phyloP scores from a whole-genome alignment of 257 asterid genomes.

The Nicotiana undulata region DNA sequence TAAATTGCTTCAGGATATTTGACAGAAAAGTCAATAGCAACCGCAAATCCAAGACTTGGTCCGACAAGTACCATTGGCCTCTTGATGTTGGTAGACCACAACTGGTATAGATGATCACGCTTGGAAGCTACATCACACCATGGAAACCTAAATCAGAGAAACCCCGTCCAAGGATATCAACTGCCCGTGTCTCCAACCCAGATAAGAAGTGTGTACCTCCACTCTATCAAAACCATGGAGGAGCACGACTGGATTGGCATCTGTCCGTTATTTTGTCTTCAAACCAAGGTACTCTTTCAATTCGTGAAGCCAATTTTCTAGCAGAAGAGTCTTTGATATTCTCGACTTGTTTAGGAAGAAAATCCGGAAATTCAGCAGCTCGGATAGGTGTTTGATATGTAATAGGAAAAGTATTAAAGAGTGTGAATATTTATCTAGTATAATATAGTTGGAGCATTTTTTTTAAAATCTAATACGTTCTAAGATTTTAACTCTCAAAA shows the following conservation, averaged over 20 bases:
- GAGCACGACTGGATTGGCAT: slow-evolving; percentile 61
- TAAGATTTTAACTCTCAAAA: too few species aligned
- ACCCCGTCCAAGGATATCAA: slow-evolving; percentile 95
- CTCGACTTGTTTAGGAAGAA: too few species aligned
- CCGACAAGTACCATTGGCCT: slow-evolving; percentile 88
- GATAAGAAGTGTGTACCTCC: slow-evolving; percentile 66
- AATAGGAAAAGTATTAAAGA: too few species aligned
- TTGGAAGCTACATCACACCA: slow-evolving; percentile 72
- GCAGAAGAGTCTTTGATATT: slow-evolving; percentile 60
- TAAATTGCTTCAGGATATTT: slow-evolving; percentile 80
- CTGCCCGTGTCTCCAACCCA: too few species aligned
- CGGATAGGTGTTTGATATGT: too few species aligned
- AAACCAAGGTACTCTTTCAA: slow-evolving; percentile 57
- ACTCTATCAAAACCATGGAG: slow-evolving; percentile 83
- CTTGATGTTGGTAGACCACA: slow-evolving; percentile 66
- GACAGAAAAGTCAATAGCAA: too few species aligned
- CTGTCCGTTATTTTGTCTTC: slow-evolving; percentile 33
- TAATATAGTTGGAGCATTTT: too few species aligned
- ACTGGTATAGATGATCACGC: slow-evolving; percentile 52
- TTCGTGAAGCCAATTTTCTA: slow-evolving; percentile 68
- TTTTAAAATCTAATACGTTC: too few species aligned
- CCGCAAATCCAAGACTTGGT: slow-evolving; percentile 95
- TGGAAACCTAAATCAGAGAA: slow-evolving; percentile 74
- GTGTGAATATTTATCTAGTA: too few species aligned
- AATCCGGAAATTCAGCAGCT: too few species aligned